Conservation (phyloP, 805 yeast genomes). For the Yarrowia yakushimensis region DNA sequence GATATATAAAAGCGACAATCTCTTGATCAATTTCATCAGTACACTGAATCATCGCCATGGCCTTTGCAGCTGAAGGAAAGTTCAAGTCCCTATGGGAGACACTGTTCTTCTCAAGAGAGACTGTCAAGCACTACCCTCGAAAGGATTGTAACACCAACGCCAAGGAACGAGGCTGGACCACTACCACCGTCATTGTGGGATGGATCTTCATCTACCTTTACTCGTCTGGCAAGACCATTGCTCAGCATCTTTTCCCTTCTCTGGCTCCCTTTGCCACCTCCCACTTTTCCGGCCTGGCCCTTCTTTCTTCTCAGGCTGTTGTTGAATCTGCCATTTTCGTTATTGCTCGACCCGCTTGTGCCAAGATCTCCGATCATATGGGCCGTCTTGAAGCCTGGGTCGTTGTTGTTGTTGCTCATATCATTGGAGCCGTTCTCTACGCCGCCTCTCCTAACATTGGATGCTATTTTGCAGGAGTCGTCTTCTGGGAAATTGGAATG, state of each 20-base stretch:
- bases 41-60: neutral
- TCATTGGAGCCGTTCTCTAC: slow-evolving; percentile 15
- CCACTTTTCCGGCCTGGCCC: slow-evolving; percentile 10
- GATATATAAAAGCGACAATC: neutral
- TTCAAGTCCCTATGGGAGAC: neutral
- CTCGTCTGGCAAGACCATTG: slow-evolving; percentile 10
- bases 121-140: slow-evolving; percentile 6
- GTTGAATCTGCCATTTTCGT: slow-evolving; percentile 22
- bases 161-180: slow-evolving; percentile 24
- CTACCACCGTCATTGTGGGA: slow-evolving; percentile 8
- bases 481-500: slow-evolving; percentile 21
- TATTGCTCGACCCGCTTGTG: slow-evolving; percentile 11
- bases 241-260: slow-evolving; percentile 19
- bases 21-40: slow-evolving; percentile 2
- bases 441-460: slow-evolving; percentile 14
- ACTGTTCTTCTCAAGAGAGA: neutral
- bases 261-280: slow-evolving; percentile 16
- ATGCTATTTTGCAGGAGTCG: slow-evolving; percentile 17
- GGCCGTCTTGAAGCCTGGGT: slow-evolving; percentile 15
- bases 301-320: slow-evolving; percentile 16
- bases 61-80: neutral
- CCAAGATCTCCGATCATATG: slow-evolving; percentile 12
- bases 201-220: slow-evolving; percentile 20
- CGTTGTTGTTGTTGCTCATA: neutral
- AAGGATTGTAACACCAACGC: slow-evolving; percentile 15